Conservation (phyloP, 2,329 filamentous ascomycete species). For the Thielaviopsis euricoi region DNA sequence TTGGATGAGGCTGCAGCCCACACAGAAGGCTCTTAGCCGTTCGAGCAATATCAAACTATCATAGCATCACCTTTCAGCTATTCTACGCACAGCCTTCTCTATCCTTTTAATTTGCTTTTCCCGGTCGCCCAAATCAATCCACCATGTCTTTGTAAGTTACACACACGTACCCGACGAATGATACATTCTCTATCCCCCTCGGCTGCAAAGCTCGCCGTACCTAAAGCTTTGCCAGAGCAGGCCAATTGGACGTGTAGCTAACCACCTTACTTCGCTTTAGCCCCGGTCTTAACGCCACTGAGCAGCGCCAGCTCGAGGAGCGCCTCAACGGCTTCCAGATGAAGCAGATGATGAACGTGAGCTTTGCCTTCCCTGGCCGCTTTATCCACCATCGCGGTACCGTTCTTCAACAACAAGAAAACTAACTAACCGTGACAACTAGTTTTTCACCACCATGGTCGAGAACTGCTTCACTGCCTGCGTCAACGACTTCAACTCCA, state of each 20-base stretch:
- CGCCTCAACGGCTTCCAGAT: slow-evolving; percentile 97
- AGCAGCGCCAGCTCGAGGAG: slow-evolving; percentile 84
- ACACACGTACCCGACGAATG: not conserved
- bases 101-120: not conserved
- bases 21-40: slow-evolving; percentile 1
- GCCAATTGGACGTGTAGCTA: not conserved
- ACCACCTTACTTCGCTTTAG: slow-evolving; percentile 1
- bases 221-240: not conserved
- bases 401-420: not conserved
- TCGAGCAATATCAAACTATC: not conserved
- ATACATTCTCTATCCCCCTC: not conserved
- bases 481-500: slow-evolving; percentile 97
- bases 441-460: slow-evolving; percentile 52
- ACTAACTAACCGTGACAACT: slow-evolving; percentile 8
- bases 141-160: slow-evolving; percentile 11
- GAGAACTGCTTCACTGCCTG: slow-evolving; percentile 92
- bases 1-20: not conserved
- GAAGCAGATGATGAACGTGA: slow-evolving; percentile 95
- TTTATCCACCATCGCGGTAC: not conserved
- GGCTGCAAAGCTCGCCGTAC: not conserved
- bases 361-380: slow-evolving; percentile 22
- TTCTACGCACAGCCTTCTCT: not conserved
- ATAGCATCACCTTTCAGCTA: not conserved
- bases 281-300: slow-evolving; percentile 25
- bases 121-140: not conserved